phyloP scores from a whole-genome alignment of 176 grass and related monocot species.

The Melocanna baccifera region DNA sequence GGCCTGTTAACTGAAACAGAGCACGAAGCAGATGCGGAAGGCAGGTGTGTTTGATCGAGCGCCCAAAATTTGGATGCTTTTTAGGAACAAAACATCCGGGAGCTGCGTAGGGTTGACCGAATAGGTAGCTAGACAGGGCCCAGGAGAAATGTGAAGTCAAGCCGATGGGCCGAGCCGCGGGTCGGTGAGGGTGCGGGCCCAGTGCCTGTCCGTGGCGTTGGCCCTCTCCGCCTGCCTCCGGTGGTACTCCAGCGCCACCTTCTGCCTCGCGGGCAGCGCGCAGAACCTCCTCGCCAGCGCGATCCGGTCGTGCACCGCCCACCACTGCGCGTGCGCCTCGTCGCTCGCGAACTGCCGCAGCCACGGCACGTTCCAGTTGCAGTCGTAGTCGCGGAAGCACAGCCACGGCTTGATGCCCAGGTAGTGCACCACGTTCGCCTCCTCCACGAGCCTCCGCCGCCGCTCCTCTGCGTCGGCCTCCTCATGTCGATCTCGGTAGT shows the following conservation, averaged over 20 bases:
- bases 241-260: slow-evolving; percentile 36
- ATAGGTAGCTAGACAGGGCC: too few species aligned
- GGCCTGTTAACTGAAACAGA: too few species aligned
- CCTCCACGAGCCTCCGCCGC: background rate
- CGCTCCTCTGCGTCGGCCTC: too few species aligned
- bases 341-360: slow-evolving; percentile 54
- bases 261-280: slow-evolving; percentile 12
- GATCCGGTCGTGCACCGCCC: slow-evolving; percentile 55
- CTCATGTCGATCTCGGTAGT: background rate
- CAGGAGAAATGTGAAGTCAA: too few species aligned
- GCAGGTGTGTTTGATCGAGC: too few species aligned
- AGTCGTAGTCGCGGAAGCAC: slow-evolving; percentile 75
- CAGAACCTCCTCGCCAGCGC: slow-evolving; percentile 34
- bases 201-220: slow-evolving; percentile 38
- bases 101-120: too few species aligned
- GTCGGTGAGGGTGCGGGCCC: slow-evolving; percentile 47
- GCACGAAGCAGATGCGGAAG: too few species aligned
- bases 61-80: too few species aligned
- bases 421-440: slow-evolving; percentile 61
- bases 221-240: slow-evolving; percentile 41
- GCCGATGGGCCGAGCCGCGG: background rate
- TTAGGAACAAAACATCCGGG: too few species aligned
- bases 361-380: slow-evolving; percentile 62
- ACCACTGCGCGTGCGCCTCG: slow-evolving; percentile 55
- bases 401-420: slow-evolving; percentile 73